Percentiles rank a stretch among this genome's conserved stretches.
Conservation (phyloP, 1,284 basidiomycete species). For the Rhodotorula sp. region DNA sequence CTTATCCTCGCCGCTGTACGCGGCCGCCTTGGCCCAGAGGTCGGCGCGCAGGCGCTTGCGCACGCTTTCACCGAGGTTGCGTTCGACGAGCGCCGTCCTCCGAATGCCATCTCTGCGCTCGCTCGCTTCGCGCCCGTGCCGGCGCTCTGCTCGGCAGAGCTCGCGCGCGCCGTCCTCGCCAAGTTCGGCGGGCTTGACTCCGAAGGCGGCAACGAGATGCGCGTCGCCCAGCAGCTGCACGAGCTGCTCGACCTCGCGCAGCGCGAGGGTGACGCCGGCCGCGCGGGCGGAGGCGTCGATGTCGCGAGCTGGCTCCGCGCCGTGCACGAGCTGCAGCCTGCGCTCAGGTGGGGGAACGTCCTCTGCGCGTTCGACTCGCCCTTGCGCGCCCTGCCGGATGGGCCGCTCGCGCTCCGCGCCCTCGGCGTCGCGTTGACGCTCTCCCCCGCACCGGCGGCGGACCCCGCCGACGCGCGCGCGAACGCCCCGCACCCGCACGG, state of each 20-base stretch:
- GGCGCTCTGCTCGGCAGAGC: slow-evolving; percentile 55
- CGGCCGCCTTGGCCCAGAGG: slow-evolving; percentile 47
- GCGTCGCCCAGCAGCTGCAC: slow-evolving; percentile 33
- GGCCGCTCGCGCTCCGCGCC: slow-evolving; percentile 65
- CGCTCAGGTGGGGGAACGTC: slow-evolving; percentile 66
- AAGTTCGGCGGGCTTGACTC: slow-evolving; percentile 63
- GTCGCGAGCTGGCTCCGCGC: slow-evolving; percentile 26
- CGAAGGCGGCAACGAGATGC: slow-evolving; percentile 15
- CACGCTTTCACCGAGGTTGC: slow-evolving; percentile 48
- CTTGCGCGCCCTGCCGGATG: slow-evolving; percentile 73
- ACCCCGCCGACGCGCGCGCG: slow-evolving; percentile 7
- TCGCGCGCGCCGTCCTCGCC: slow-evolving; percentile 65
- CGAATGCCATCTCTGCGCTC: slow-evolving; percentile 29
- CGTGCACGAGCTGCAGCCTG: slow-evolving; percentile 38
- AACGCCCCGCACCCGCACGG: slow-evolving; percentile 17
- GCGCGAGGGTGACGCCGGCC: slow-evolving; percentile 28
- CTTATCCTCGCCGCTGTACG: slow-evolving; percentile 47
- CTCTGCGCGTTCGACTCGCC: slow-evolving; percentile 75
- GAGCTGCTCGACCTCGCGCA: slow-evolving; percentile 37
- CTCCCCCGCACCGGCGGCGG: slow-evolving; percentile 51
- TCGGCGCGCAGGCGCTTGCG: slow-evolving; percentile 45
- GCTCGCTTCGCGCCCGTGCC: slow-evolving; percentile 41
- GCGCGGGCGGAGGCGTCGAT: slow-evolving; percentile 15
- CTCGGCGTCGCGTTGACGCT: slow-evolving; percentile 75
- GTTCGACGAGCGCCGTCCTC: slow-evolving; percentile 12